These are phyloP conservation scores for Lotus japonicus DNA, from an alignment of 306 rosid genomes.

Conservation along the genomic window DNA sequence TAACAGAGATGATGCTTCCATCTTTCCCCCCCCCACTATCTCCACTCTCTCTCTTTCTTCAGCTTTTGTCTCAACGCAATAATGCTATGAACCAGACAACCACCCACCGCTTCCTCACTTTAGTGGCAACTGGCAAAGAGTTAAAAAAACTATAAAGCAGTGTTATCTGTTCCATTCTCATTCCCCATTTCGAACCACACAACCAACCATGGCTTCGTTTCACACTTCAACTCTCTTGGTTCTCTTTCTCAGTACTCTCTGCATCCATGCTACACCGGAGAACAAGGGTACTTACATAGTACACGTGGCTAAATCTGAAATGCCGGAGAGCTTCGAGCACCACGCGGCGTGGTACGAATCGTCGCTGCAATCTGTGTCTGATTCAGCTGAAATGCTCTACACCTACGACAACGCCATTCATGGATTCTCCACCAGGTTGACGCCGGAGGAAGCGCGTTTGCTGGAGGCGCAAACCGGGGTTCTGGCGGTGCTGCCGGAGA, in stretches of 20 bases:
- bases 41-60: neutral
- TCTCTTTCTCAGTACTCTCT: conserved; percentile 20
- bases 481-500: conserved; percentile 62
- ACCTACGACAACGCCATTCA: conserved; percentile 69
- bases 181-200: neutral
- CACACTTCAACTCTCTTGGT: neutral
- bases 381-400: conserved; percentile 69
- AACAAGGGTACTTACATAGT: conserved; percentile 64
- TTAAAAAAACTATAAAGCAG: neutral
- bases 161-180: neutral
- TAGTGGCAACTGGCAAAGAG: neutral
- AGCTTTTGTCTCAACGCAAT: conserved; percentile 45
- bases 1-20: neutral
- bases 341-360: conserved; percentile 77
- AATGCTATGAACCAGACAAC: conserved; percentile 44
- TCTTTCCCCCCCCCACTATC: neutral
- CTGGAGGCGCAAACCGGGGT: conserved; percentile 53
- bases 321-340: conserved; percentile 71
- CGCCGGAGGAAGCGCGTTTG: conserved; percentile 48
- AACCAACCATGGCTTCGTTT: conserved; percentile 10
- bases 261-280: conserved; percentile 21
- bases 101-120: conserved; percentile 32
- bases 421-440: conserved; percentile 69
- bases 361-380: conserved; percentile 54
- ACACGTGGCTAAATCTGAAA: conserved; percentile 60